Conservation (phyloP, 805 yeast genomes). For the Spathaspora arborariae region DNA sequence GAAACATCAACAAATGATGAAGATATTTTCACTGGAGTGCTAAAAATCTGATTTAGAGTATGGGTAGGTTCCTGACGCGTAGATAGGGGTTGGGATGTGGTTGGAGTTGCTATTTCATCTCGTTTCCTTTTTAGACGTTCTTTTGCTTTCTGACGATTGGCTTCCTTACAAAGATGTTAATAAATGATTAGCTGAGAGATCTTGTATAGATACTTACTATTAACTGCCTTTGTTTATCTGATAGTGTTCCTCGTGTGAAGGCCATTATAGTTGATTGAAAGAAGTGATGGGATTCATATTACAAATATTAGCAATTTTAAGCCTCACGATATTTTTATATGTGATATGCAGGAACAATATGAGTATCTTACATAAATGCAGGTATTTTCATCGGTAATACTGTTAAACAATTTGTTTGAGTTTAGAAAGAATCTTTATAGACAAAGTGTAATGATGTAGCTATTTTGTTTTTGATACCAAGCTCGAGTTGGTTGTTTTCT, state of each 20-base stretch:
- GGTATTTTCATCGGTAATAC: too few species aligned
- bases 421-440: too few species aligned
- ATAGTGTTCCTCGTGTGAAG: conserved; percentile 20
- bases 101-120: background rate
- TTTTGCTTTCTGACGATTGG: conserved; percentile 58
- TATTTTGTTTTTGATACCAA: too few species aligned
- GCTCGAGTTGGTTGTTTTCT: too few species aligned
- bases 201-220: conserved; percentile 27
- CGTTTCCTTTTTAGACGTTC: conserved; percentile 43
- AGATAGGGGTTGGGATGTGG: conserved; percentile 3
- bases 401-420: too few species aligned
- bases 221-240: conserved; percentile 31
- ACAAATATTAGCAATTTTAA: background rate
- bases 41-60: conserved; percentile 7
- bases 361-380: too few species aligned
- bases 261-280: conserved; percentile 12
- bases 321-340: background rate
- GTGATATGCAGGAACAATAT: background rate
- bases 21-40: conserved; percentile 6
- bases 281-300: background rate
- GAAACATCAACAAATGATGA: conserved; percentile 9
- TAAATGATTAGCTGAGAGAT: background rate
- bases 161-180: conserved; percentile 40
- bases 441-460: too few species aligned
- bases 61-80: conserved; percentile 2